Base-by-base conservation (phyloP, 1,284 basidiomycete genomes). In the Puccinia coronata region DNA sequence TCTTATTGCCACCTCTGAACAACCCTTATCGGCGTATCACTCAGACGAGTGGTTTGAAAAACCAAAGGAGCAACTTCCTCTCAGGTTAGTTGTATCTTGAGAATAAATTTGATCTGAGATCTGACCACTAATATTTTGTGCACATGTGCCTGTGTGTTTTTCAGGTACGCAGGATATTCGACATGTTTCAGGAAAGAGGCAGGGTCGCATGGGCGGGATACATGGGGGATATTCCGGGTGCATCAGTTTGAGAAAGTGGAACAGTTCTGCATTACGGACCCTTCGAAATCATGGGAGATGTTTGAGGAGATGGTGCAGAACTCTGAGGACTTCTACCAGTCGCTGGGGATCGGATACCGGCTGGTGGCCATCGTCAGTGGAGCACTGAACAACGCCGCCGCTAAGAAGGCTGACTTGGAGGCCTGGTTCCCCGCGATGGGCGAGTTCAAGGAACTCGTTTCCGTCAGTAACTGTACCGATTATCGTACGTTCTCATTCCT, bases 111-210 rank as follows among this genome's bases (percentile, higher is more conserved):
- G 11, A 9, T 51, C 25, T n/a, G n/a, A 18, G 2, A 1, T 51
- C n/a, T 72, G 12, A 23, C 31, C 53, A 36, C 0, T 18, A 6
- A 20, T 67, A n/a, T n/a, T n/a, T n/a, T n/a, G n/a, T n/a, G n/a
- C n/a, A n/a, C n/a, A n/a, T n/a, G n/a, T n/a, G n/a, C n/a, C n/a
- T n/a, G n/a, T n/a, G n/a, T n/a, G n/a, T n/a, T n/a, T n/a, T n/a
- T n/a, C 16, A 80, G 78, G 47, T 90, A 90, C 85, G 90, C 90
- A 36, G 90, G 90, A 47, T 90, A 90, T 87, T 90, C 90, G 85
- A 99, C 96, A n/a, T 99, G 96, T 87, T 99, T 99, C 92, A 91
- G 97, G 69, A 99, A 98, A 88, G 96, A 99, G 88, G 96, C 96
- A 4, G 97, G 96, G 69, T 93, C 94, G 5, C 94, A 95, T 63